Evolutionary conservation across 2,329 filamentous ascomycete genomes (phyloP), one percentile per base, ranked within the genome.

Genomic region (Hypomyces rosellus): DNA sequence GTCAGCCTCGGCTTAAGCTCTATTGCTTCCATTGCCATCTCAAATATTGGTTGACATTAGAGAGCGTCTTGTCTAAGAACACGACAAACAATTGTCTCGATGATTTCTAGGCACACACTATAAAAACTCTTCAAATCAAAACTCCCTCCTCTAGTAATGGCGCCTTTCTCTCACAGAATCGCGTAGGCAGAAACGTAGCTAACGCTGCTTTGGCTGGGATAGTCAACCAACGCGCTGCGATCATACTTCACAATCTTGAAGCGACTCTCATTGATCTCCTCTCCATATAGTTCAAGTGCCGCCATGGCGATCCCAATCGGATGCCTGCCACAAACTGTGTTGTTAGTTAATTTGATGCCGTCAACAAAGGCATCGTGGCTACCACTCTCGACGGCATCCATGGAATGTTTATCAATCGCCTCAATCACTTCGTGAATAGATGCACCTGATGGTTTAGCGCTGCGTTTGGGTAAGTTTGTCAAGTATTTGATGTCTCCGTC

Each of bases 171-270:
- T n/a, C n/a, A 90, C 34, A 90, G 63, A 14, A 91, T 75, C 8
- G 91, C 89, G 74, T 93, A 95, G 3, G 90, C 93, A 65, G 91
- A 92, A 3, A 88, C 90, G 68, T 99, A 99, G 70, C 91, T 96
- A 46, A 99, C 93, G 59, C 91, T 96, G 57, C 84, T 93, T 56
- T 96, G 89, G 14, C 64, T 67, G 1, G 85, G 74, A 30, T 75
- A 74, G 57, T 79, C 74, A 3, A 87, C 86, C 66, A 95, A 72
- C 53, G 82, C 25, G 69, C 92, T 99, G 53, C 91, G 81, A 64
- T 96, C 85, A 67, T 99, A 99, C 61, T 86, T 77, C 50, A 96
- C 77, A 61, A 97, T 89, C 59, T 78, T 82, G 68, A 97, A 95
- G 47, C 66, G 75, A 4, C 81, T 69, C 57, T 72, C 63, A 37